Evolutionary conservation across 179 eudicot species (phyloP), one percentile per base, ranked within the genome.

Genomic region (Beta macrorhiza): DNA sequence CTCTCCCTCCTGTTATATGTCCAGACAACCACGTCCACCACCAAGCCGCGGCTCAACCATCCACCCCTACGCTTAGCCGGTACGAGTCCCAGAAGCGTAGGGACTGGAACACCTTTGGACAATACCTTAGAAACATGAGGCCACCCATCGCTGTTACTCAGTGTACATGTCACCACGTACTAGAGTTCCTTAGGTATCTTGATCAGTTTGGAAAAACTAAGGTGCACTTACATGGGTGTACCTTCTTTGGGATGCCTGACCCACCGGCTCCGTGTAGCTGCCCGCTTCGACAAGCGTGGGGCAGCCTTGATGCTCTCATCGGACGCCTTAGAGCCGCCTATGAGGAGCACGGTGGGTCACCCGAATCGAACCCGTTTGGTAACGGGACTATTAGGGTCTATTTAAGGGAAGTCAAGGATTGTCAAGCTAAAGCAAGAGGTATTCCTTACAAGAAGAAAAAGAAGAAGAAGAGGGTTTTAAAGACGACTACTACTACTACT

Each of bases 151-250:
- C 82, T 5, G 53, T 89, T 62, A 67, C 89, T 5, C 80, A 87
- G 77, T 89, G 87, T 84, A 83, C 89, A 75, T 82, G 82, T 74
- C 83, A 87, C 75, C 91, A 89, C 78, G 91, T 89, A 74, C 76
- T 89, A 0, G 91, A 89, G 44, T 89, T 89, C 76, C 72, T 89
- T 1, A 81, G 87, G 77, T 89, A 89, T 67, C 88, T 89, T 10
- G 91, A 89, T 74, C 91, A 89, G 78, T 89, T 89, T 58, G 91
- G 91, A n/a, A 89, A 89, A 81, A 89, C 91, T 59, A 89, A 89
- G 84, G 91, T 89, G 25, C 91, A 89, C 83, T 19, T 85, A 17
- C 78, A 87, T 42, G 91, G 88, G 5, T 89, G 91, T 47, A 73
- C 83, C 45, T 89, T 83, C 58, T 89, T 85, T 78, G 91, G 91